Percentiles rank a stretch among this genome's conserved stretches.
These are phyloP conservation scores for Cryptosporidium felis DNA, from an alignment of 169 alveolate genomes.

Conservation along the genomic window DNA sequence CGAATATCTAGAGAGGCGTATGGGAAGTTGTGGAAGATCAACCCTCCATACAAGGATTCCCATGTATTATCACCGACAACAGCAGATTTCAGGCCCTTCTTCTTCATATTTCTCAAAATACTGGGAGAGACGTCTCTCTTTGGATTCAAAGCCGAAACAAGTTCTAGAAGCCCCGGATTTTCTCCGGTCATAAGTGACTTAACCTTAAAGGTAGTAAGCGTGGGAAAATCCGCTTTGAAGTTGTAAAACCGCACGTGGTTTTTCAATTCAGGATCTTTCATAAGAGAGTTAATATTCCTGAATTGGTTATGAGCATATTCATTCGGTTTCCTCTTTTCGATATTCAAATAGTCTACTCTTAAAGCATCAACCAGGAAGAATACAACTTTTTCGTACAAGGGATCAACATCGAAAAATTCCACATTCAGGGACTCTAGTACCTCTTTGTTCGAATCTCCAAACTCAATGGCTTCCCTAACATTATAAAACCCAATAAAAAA, in stretches of 20 bases:
- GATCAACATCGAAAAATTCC: background rate
- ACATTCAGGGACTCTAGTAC: background rate
- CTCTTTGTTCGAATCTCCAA: background rate
- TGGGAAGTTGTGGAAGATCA: background rate
- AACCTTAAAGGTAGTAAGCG: conserved; percentile 31
- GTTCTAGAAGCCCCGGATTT: conserved; percentile 31
- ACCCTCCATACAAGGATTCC: background rate
- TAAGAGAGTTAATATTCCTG: background rate
- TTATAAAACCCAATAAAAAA: conserved; percentile 31
- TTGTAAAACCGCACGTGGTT: conserved; percentile 32
- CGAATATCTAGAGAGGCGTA: conserved; percentile 4
- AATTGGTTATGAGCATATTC: background rate
- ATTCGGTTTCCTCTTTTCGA: conserved; percentile 5
- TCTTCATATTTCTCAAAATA: background rate
- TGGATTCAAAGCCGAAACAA: background rate
- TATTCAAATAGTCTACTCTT: conserved; percentile 20
- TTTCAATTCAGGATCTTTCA: background rate
- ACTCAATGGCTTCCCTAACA: background rate
- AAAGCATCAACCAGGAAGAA: conserved; percentile 22
- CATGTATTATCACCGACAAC: conserved; percentile 54
- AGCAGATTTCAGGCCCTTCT: background rate
- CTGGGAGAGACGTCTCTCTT: background rate
- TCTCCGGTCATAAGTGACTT: conserved; percentile 45
- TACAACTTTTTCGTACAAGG: conserved; percentile 27
- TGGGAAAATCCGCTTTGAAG: conserved; percentile 43